Conservation (phyloP, 2,329 filamentous ascomycete species). For the Thielaviopsis ethacetica region DNA sequence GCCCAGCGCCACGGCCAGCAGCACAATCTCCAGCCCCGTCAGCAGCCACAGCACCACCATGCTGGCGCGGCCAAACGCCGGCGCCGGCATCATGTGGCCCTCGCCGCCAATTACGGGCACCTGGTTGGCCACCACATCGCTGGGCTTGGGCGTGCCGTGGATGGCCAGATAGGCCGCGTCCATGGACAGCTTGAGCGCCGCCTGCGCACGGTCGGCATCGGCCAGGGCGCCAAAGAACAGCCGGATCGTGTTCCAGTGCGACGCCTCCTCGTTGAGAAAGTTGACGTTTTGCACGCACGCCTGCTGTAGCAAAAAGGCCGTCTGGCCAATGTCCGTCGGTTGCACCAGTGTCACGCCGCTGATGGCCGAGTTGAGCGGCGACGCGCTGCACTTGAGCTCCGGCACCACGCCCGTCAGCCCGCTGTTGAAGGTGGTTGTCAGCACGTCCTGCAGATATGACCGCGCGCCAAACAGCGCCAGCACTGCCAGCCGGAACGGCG, state of each 20-base stretch:
- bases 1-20: background rate
- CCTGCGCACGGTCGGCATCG: background rate
- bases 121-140: background rate
- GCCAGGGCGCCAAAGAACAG: slow-evolving; percentile 9
- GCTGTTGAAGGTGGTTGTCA: slow-evolving; percentile 6
- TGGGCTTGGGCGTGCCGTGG: background rate
- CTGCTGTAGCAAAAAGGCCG: slow-evolving; percentile 5
- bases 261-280: background rate
- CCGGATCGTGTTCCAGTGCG: slow-evolving; percentile 5
- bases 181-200: slow-evolving; percentile 6
- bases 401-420: background rate
- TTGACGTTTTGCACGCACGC: slow-evolving; percentile 6
- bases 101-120: slow-evolving; percentile 10
- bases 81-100: slow-evolving; percentile 6
- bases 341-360: background rate
- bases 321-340: slow-evolving; percentile 6
- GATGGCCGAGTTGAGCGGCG: slow-evolving; percentile 6
- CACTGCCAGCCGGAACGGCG: slow-evolving; percentile 8
- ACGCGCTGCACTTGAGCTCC: background rate
- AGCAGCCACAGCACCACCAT: slow-evolving; percentile 9
- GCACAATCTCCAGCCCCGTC: background rate
- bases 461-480: slow-evolving; percentile 7
- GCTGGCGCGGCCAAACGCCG: background rate
- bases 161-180: slow-evolving; percentile 9
- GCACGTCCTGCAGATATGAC: slow-evolving; percentile 5